phyloP scores from a whole-genome alignment of 257 asterid species.

The Solanum pennellii region DNA sequence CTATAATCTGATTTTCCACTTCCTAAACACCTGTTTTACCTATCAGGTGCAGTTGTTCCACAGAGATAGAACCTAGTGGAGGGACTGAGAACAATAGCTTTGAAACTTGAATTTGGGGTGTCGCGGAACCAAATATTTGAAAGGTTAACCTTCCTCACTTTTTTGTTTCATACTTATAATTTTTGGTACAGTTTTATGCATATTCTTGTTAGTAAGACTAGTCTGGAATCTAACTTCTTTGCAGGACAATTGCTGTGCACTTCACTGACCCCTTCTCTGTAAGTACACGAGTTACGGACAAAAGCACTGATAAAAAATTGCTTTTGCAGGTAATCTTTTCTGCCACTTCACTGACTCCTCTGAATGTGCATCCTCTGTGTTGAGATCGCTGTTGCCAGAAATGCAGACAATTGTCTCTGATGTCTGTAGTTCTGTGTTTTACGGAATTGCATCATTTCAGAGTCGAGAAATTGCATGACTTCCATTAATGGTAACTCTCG shows the following conservation, averaged over 20 bases:
- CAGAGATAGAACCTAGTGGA: constrained; percentile 84
- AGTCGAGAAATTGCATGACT: not conserved
- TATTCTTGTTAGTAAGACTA: constrained; percentile 6
- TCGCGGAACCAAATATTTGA: constrained; percentile 76
- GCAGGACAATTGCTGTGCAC: constrained; percentile 94
- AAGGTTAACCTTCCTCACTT: constrained; percentile 31
- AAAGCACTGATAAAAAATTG: constrained; percentile 81
- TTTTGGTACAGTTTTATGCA: not conserved
- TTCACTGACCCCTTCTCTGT: constrained; percentile 90
- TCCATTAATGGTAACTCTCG: not conserved
- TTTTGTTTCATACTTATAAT: not conserved
- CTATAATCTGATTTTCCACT: not conserved
- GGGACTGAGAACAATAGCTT: constrained; percentile 91
- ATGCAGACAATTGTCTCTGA: not conserved
- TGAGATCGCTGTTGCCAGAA: not conserved
- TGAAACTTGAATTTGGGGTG: constrained; percentile 71
- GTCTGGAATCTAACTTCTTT: constrained; percentile 13
- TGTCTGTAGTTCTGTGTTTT: not conserved
- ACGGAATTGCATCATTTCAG: not conserved
- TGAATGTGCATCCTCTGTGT: not conserved
- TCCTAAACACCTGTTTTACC: constrained; percentile 4
- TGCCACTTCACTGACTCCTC: not conserved
- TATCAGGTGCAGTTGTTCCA: constrained; percentile 45
- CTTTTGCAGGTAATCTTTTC: constrained; percentile 73
- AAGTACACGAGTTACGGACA: constrained; percentile 81